These are phyloP conservation scores for Rosa chinensis DNA, from an alignment of 306 rosid species.

Conservation along the genomic window DNA sequence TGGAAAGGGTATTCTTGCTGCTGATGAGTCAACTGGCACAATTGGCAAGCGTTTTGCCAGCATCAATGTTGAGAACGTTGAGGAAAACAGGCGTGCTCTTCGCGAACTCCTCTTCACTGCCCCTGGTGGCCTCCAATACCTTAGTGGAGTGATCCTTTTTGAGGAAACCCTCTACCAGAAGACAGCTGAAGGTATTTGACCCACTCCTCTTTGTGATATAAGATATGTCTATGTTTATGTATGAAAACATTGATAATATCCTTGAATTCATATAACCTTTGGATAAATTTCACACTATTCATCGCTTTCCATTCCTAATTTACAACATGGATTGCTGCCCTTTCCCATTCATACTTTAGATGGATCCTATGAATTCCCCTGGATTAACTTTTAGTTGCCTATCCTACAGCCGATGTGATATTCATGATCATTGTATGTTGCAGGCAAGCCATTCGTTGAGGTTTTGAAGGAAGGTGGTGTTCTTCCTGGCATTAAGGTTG, in stretches of 20 bases:
- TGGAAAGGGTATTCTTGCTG: slow-evolving; percentile 98
- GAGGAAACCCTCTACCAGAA: slow-evolving; percentile 92
- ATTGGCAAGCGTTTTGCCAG: slow-evolving; percentile 86
- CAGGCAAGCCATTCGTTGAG: slow-evolving; percentile 72
- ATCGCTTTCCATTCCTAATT: neutral
- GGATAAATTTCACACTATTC: neutral
- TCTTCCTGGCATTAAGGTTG: slow-evolving; percentile 80
- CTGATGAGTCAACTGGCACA: slow-evolving; percentile 95
- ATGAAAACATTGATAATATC: neutral
- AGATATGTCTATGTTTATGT: neutral
- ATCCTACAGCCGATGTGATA: neutral
- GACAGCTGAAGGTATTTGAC: slow-evolving; percentile 58
- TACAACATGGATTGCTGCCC: neutral
- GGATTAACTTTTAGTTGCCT: neutral
- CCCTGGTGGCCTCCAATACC: slow-evolving; percentile 66
- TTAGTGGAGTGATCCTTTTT: slow-evolving; percentile 83
- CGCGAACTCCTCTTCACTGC: slow-evolving; percentile 92
- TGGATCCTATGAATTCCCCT: neutral
- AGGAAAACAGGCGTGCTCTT: slow-evolving; percentile 65
- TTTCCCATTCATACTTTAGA: neutral
- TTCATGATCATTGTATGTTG: neutral
- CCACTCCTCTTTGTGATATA: neutral
- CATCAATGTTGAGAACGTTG: slow-evolving; percentile 76
- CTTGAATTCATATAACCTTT: neutral
- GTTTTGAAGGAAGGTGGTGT: slow-evolving; percentile 66